These are phyloP conservation scores for Inonotus hispidus DNA, from an alignment of 1,284 basidiomycete species.

Conservation along the genomic window DNA sequence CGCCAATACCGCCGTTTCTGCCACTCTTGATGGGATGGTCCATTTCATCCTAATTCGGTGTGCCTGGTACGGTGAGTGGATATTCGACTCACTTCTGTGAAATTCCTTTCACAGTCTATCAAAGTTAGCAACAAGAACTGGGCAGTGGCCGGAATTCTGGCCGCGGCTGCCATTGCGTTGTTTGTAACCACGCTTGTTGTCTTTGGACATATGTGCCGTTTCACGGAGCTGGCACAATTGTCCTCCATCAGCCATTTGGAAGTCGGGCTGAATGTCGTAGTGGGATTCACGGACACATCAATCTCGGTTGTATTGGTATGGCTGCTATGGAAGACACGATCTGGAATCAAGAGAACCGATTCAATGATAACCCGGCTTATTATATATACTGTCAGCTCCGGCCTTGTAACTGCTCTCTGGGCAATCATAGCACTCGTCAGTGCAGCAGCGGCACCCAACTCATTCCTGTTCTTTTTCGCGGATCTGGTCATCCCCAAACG, in stretches of 20 bases:
- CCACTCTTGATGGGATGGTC: too few species aligned
- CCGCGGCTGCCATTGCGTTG: neutral
- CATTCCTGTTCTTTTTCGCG: neutral
- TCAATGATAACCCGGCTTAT: slow-evolving; percentile 2
- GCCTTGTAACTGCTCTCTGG: neutral
- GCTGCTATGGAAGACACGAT: neutral
- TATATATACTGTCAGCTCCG: slow-evolving; percentile 1
- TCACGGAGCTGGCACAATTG: neutral
- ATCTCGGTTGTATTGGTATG: neutral
- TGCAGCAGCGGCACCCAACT: neutral
- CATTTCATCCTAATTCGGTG: neutral
- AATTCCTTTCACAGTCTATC: neutral
- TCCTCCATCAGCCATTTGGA: neutral
- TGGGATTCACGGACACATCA: neutral
- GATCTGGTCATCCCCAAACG: too few species aligned
- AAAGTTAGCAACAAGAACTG: slow-evolving; percentile 7
- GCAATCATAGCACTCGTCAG: slow-evolving; percentile 1
- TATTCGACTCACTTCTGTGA: neutral
- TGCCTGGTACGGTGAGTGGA: neutral
- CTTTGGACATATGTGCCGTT: neutral
- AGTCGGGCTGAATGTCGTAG: neutral
- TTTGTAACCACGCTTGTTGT: neutral
- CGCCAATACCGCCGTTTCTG: neutral
- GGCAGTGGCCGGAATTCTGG: neutral
- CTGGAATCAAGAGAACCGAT: slow-evolving; percentile 8